phyloP scores from a whole-genome alignment of 208 protist species.

The Lotmaria passim region DNA sequence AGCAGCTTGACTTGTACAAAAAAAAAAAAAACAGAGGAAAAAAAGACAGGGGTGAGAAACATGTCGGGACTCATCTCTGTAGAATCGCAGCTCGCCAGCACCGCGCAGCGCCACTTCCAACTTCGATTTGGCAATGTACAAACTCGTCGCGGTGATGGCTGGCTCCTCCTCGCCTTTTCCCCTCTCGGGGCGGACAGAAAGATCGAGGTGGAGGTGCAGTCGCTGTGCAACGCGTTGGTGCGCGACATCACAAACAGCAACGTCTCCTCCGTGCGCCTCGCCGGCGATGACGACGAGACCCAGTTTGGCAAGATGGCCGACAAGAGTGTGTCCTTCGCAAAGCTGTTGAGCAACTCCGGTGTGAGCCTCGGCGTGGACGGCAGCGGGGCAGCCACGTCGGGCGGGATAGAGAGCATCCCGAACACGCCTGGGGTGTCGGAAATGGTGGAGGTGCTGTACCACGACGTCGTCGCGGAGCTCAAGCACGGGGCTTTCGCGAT shows the following conservation, averaged over 20 bases:
- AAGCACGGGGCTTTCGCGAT: slow-evolving; percentile 54
- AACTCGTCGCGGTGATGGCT: slow-evolving; percentile 77
- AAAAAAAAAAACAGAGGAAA: neutral
- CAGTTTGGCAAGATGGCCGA: slow-evolving; percentile 62
- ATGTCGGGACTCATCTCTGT: slow-evolving; percentile 66
- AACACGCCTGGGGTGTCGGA: slow-evolving; percentile 41
- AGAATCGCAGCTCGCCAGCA: slow-evolving; percentile 81
- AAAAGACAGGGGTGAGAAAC: neutral
- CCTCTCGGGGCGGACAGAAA: slow-evolving; percentile 44
- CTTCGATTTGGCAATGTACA: slow-evolving; percentile 68
- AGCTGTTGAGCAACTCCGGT: slow-evolving; percentile 53
- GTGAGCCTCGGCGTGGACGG: slow-evolving; percentile 19
- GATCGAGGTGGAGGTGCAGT: slow-evolving; percentile 75
- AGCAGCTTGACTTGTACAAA: neutral
- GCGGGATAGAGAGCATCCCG: slow-evolving; percentile 51
- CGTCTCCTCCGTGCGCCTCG: slow-evolving; percentile 55
- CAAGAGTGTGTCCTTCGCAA: slow-evolving; percentile 52
- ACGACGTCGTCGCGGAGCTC: slow-evolving; percentile 65
- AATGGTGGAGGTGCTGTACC: slow-evolving; percentile 90
- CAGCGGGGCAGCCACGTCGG: neutral
- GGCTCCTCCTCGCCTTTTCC: slow-evolving; percentile 72
- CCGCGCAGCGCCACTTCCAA: slow-evolving; percentile 87
- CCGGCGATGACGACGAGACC: slow-evolving; percentile 70
- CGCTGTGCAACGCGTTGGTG: slow-evolving; percentile 73
- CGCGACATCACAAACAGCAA: slow-evolving; percentile 72